Percentiles rank a stretch among this genome's conserved stretches.
phyloP scores from a whole-genome alignment of 2,329 filamentous ascomycete genomes.

The Sclerotinia sclerotiorum region DNA sequence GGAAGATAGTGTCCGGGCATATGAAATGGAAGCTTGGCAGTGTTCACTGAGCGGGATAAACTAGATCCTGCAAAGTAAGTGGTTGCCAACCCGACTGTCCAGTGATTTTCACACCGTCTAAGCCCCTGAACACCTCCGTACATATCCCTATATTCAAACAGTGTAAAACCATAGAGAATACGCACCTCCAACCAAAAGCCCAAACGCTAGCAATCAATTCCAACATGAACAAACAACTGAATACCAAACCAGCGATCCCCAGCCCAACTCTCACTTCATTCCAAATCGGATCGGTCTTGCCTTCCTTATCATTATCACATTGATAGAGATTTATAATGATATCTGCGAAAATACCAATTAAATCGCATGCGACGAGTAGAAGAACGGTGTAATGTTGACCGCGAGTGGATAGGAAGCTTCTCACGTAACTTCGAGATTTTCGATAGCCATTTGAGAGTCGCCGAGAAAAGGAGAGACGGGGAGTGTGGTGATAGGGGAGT shows the following conservation, averaged over 20 bases:
- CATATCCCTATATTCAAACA: not conserved
- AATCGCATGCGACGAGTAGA: slow-evolving; percentile 50
- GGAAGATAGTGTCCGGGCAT: not conserved
- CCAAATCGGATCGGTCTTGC: slow-evolving; percentile 36
- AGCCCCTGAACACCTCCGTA: not conserved
- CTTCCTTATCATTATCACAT: slow-evolving; percentile 43
- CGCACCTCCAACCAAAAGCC: slow-evolving; percentile 59
- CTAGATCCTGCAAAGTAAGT: not conserved
- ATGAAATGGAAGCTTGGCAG: not conserved
- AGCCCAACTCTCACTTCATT: slow-evolving; percentile 46
- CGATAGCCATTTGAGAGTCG: slow-evolving; percentile 15
- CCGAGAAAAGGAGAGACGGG: not conserved
- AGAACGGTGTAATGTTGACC: slow-evolving; percentile 52
- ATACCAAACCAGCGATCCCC: slow-evolving; percentile 54
- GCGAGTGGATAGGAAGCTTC: slow-evolving; percentile 44
- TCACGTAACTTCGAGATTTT: slow-evolving; percentile 5
- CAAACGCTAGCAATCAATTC: slow-evolving; percentile 60
- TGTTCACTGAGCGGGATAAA: too few relatives aligned
- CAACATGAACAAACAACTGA: slow-evolving; percentile 63
- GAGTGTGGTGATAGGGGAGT: slow-evolving; percentile 20
- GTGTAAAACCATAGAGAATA: not conserved
- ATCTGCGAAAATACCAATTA: slow-evolving; percentile 53
- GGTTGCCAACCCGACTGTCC: not conserved
- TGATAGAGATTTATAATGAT: slow-evolving; percentile 51
- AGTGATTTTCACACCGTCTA: not conserved